These are phyloP conservation scores for Cryptococcus floricola DNA, from an alignment of 1,284 basidiomycete genomes.

Conservation along the genomic window DNA sequence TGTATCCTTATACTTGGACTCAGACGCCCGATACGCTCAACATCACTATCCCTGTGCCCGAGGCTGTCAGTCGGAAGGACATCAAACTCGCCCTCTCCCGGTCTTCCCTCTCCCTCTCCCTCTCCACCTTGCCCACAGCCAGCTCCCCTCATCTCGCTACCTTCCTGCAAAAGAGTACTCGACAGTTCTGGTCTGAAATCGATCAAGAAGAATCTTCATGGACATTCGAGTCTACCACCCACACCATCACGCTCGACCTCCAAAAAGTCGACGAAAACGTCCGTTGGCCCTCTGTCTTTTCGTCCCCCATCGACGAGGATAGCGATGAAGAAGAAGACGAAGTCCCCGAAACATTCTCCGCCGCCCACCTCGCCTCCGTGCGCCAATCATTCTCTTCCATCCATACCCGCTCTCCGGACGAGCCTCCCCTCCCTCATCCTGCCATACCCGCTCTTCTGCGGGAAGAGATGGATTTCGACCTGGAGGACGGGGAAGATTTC, in stretches of 20 bases:
- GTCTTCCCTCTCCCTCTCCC: conserved; percentile 61
- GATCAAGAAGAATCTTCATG: conserved; percentile 69
- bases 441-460: conserved; percentile 42
- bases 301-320: conserved; percentile 29
- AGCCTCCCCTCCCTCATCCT: conserved; percentile 30
- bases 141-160: conserved; percentile 56
- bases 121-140: conserved; percentile 49
- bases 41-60: conserved; percentile 73
- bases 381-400: conserved; percentile 55
- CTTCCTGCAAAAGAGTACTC: conserved; percentile 54
- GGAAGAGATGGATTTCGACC: conserved; percentile 50
- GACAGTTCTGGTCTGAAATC: conserved; percentile 71
- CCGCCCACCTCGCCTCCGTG: conserved; percentile 72
- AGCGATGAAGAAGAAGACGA: conserved; percentile 56
- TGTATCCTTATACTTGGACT: conserved; percentile 82
- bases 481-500: conserved; percentile 52
- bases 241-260: conserved; percentile 73
- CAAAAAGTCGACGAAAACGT: conserved; percentile 75
- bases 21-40: conserved; percentile 79
- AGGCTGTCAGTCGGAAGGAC: conserved; percentile 59
- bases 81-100: conserved; percentile 67
- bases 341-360: conserved; percentile 84
- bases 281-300: conserved; percentile 81
- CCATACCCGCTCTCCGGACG: conserved; percentile 23
- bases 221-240: conserved; percentile 74